These are phyloP conservation scores for Suillus bovinus DNA, from an alignment of 768 basidiomycete genomes.

Conservation along the genomic window DNA sequence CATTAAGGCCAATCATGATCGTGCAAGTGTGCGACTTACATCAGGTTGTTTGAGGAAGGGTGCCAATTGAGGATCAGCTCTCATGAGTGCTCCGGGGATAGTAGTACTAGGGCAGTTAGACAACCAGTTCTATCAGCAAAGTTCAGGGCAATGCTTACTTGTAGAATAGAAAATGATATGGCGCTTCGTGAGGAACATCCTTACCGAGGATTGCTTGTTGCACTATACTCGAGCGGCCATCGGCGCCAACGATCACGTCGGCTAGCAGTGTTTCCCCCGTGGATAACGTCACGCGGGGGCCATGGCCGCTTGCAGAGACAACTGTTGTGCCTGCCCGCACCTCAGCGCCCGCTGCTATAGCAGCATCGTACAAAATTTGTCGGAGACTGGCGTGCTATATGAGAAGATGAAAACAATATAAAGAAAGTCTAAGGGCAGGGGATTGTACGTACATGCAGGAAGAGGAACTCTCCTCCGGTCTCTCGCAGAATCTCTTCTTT, in stretches of 20 bases:
- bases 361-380: conserved; percentile 46
- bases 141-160: conserved; percentile 34
- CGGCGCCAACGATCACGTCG: conserved; percentile 62
- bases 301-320: conserved; percentile 30
- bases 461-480: conserved; percentile 49
- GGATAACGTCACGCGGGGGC: conserved; percentile 36
- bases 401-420: conserved; percentile 4
- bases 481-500: conserved; percentile 48
- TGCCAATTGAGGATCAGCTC: conserved; percentile 40
- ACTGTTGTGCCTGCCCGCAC: conserved; percentile 45
- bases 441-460: conserved; percentile 42
- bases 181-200: conserved; percentile 28
- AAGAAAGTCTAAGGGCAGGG: conserved; percentile 4
- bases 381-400: conserved; percentile 55
- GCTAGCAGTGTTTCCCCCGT: conserved; percentile 44
- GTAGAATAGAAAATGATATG: conserved; percentile 40
- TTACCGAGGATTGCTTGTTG: conserved; percentile 34
- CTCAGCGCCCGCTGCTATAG: conserved; percentile 46
- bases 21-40: conserved; percentile 15
- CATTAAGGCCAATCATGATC: no score
- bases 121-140: not conserved
- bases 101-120: conserved; percentile 34
- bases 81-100: conserved; percentile 41
- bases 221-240: conserved; percentile 51
- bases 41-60: conserved; percentile 25